Evolutionary conservation across 352 stramenopile species (phyloP).

Genomic region (Saprolegnia diclina): DNA sequence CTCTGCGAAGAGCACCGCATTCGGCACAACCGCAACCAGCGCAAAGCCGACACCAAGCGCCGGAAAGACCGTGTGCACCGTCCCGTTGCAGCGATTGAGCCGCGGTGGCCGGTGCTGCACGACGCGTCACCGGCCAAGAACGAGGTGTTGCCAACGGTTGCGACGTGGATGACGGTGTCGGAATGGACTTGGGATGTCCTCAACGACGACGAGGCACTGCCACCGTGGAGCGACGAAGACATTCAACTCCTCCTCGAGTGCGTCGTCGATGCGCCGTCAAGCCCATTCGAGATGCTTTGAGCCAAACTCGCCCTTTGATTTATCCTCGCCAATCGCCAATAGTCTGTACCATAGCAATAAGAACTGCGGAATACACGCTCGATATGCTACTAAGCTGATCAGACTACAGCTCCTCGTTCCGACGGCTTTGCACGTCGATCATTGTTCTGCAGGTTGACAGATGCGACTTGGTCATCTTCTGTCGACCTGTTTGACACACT

Average conservation of each 20-base stretch:
- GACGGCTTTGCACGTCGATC: not conserved
- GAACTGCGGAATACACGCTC: conserved; percentile 2
- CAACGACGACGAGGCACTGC: conserved; percentile 3
- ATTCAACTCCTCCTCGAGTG: conserved; percentile 17
- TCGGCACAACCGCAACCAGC: conserved; percentile 24
- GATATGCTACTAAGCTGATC: not conserved
- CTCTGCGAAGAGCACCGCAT: conserved; percentile 22
- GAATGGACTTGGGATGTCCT: not conserved
- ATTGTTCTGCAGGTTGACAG: not conserved
- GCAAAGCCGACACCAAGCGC: conserved; percentile 19
- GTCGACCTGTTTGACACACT: too few relatives aligned
- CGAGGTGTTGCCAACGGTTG: not conserved
- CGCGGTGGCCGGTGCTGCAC: not conserved
- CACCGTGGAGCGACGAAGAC: conserved; percentile 8
- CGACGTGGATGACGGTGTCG: not conserved
- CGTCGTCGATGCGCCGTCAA: conserved; percentile 4
- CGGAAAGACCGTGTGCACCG: not conserved
- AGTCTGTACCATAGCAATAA: conserved; percentile 6
- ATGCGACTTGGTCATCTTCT: too few relatives aligned
- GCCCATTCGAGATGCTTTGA: too few relatives aligned
- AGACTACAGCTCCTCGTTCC: not conserved
- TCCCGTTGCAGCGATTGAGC: not conserved
- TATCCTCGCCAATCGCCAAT: not conserved
- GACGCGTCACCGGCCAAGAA: too few relatives aligned
- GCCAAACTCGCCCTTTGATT: not conserved